phyloP scores from a whole-genome alignment of 73 alveolate species.

The Halteria grandinella region DNA sequence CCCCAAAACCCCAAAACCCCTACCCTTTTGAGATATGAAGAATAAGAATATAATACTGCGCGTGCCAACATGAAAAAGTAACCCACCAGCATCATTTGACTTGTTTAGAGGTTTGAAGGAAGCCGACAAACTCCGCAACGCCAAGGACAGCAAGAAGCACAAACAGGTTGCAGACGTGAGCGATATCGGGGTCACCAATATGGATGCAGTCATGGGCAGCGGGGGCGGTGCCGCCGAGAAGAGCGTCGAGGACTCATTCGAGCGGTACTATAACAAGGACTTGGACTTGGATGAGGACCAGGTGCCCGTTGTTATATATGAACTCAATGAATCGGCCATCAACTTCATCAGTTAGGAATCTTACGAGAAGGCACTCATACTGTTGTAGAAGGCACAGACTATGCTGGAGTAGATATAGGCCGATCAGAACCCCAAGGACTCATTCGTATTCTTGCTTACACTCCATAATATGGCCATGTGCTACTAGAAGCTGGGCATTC shows the following conservation, averaged over 20 bases:
- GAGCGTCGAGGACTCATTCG: constrained; percentile 66
- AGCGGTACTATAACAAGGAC: constrained; percentile 60
- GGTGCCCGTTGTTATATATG: constrained; percentile 56
- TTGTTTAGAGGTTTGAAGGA: too few species aligned
- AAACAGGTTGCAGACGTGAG: background rate
- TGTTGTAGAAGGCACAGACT: constrained; percentile 41
- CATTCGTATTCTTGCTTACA: constrained; percentile 46
- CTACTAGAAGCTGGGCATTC: constrained; percentile 56
- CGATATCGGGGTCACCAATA: background rate
- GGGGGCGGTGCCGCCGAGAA: too few species aligned
- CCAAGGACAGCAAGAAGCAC: too few species aligned
- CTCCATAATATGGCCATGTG: constrained; percentile 67
- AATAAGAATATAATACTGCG: too few species aligned
- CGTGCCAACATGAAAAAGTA: too few species aligned
- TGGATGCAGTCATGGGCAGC: too few species aligned
- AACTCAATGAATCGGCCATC: constrained; percentile 50
- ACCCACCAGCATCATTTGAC: too few species aligned
- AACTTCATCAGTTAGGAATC: constrained; percentile 48
- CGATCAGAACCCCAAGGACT: constrained; percentile 45
- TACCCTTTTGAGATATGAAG: too few species aligned
- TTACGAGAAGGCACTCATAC: constrained; percentile 36
- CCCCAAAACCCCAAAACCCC: too few species aligned
- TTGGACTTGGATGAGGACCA: constrained; percentile 68
- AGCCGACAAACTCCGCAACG: too few species aligned
- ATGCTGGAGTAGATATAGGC: constrained; percentile 50